These are phyloP conservation scores for Vairimorpha necatrix DNA, from an alignment of 371 early-diverging fungal species.

Conservation along the genomic window DNA sequence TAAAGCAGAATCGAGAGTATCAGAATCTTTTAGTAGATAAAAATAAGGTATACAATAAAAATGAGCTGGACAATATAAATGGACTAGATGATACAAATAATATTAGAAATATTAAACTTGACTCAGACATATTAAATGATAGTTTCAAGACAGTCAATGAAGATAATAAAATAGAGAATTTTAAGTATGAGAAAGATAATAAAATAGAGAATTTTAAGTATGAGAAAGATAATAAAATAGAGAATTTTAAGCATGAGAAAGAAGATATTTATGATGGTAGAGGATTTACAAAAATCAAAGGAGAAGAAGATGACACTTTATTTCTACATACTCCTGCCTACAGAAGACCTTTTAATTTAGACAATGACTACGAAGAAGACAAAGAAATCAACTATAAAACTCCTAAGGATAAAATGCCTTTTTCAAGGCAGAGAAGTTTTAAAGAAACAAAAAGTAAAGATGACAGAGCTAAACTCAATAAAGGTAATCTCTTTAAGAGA, in stretches of 20 bases:
- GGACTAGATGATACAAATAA: too few relatives aligned
- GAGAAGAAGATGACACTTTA: neutral
- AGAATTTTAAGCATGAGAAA: neutral
- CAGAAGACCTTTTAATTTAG: slow-evolving; percentile 23
- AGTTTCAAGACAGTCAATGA: slow-evolving; percentile 34
- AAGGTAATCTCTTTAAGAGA: neutral
- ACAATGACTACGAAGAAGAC: slow-evolving; percentile 17
- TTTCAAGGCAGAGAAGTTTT: neutral
- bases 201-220: slow-evolving; percentile 9
- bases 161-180: neutral
- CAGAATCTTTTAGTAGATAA: slow-evolving; percentile 33
- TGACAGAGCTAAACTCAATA: neutral
- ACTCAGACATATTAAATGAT: neutral
- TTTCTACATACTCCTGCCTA: neutral
- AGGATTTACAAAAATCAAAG: neutral
- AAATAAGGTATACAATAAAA: neutral
- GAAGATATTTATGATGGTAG: neutral
- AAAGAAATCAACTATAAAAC: neutral
- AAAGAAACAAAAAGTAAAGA: neutral
- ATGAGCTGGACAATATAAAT: neutral
- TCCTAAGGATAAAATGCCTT: neutral
- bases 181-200: neutral
- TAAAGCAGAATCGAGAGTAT: slow-evolving; percentile 37
- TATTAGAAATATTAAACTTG: neutral
- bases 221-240: neutral